Evolutionary conservation across 1,139 yeast genomes (phyloP), one percentile per base, ranked within the genome.

Genomic region (Hyphopichia buzzinii): DNA sequence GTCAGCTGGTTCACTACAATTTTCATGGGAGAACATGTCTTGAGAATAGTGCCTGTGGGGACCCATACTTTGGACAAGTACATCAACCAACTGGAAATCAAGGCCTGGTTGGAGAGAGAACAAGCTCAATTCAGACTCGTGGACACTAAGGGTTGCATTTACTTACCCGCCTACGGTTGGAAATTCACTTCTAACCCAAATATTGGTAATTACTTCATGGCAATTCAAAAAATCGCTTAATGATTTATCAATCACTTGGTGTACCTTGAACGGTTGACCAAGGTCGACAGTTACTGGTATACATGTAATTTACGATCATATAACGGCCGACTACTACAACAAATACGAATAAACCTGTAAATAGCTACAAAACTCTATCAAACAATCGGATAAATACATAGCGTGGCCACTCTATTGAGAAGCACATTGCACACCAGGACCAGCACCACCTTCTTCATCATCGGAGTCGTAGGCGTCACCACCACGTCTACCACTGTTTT

Each of bases 1-100:
- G 64, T 89, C n/a, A 81, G 96, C 31, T 90, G 95, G 86, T 79
- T 92, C 54, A 88, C 97, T 12, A 94, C 98, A 0, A 92, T 92
- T 23, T 79, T 87, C 47, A 75, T 87, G 76, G 99, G 92, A 3
- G 98, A 92, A 57, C 75, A 86, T 41, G 57, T 92, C 3, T 62
- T 92, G 40, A 61, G 72, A 27, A 80, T 92, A 32, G 98, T 92
- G 3, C 99, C 99, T 1, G 68, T 71, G 31, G 97, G 97, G 1
- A 92, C 98, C 1, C 99, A 92, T 58, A 82, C 90, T 2, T 76
- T 83, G 56, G 78, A 79, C 33, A 92, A 94, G 60, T 94, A 89
- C 59, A 87, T 92, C 47, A 81, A 90, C 51, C 83, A 84, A 41
- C 44, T 55, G 10, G 97, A 90, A 52, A 74, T 92, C 30, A 67